Evolutionary conservation across 768 basidiomycete genomes (phyloP), one percentile per base, ranked within the genome.

Genomic region (Rhizopogon rudus): DNA sequence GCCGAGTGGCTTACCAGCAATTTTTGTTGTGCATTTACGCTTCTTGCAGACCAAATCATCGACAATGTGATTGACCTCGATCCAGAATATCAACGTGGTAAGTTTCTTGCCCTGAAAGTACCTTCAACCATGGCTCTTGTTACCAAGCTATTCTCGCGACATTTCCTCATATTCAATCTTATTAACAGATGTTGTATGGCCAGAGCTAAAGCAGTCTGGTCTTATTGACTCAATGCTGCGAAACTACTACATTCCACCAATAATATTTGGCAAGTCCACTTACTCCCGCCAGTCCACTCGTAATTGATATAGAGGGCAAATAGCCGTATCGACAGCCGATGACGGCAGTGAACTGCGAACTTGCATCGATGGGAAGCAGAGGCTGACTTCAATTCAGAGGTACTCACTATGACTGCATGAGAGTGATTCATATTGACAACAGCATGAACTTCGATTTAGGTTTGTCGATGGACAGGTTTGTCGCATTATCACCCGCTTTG

Each of bases 351-450:
- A 81, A 57, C 61, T 63, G 17, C 75, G 79, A 20, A 74, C 75
- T 0, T 87, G 86, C 57, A 85, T 87, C 13, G 87, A 88, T 58
- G 86, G 86, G n/a, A 88, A 88, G 63, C 86, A 88, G 59, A 75
- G 87, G 33, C 64, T 88, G 57, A 86, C 87, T 0, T 86, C 86
- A 0, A 80, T 88, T 28, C 74, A 76, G 58, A 75, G 77, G 86
- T 87, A 60, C 53, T 57, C 43, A 35, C 41, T 40, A 16, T 50
- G 3, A 5, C 31, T 42, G 4, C 1, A 17, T 25, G 14, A 29
- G 17, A 9, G 7, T 53, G 22, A 43, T 16, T 44, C 9, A 8
- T 25, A 25, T 4, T 45, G n/a, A 20, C 9, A 22, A 37, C 22
- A 25, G 14, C 5, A 3, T 22, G 22, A 49, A 22, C 13, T 40